Conservation (phyloP, 2,329 filamentous ascomycete genomes). For the Escovopsis sp. region DNA sequence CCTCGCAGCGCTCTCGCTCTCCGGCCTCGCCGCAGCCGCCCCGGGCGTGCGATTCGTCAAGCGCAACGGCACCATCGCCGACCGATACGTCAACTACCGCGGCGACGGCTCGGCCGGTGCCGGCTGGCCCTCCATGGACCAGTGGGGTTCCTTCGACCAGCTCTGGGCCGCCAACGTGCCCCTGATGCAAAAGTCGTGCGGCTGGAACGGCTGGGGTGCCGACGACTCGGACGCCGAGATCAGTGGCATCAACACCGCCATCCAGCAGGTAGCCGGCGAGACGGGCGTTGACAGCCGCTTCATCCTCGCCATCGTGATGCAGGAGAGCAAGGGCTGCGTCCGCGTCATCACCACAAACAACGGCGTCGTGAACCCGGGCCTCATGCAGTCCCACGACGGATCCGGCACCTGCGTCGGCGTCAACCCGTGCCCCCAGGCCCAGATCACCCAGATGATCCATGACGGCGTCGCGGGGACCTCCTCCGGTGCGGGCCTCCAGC, state of each 20-base stretch:
- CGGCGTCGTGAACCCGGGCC: slow-evolving; percentile 27
- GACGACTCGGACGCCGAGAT: slow-evolving; percentile 21
- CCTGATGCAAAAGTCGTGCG: slow-evolving; percentile 7
- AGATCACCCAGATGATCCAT: slow-evolving; percentile 18
- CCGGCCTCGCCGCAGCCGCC: slow-evolving; percentile 2
- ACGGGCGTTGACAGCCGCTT: slow-evolving; percentile 24
- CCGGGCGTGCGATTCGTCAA: background rate
- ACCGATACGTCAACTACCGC: slow-evolving; percentile 7
- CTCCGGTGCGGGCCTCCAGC: slow-evolving; percentile 24
- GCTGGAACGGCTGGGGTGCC: slow-evolving; percentile 8
- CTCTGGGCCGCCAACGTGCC: slow-evolving; percentile 9
- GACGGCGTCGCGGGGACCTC: slow-evolving; percentile 29
- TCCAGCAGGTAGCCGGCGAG: slow-evolving; percentile 17
- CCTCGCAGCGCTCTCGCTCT: slow-evolving; percentile 2
- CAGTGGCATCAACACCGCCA: slow-evolving; percentile 10
- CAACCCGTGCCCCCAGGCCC: slow-evolving; percentile 14
- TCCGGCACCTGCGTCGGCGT: slow-evolving; percentile 22
- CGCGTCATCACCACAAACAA: slow-evolving; percentile 26
- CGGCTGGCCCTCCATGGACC: slow-evolving; percentile 10
- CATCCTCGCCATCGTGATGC: slow-evolving; percentile 29
- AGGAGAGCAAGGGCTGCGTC: slow-evolving; percentile 31
- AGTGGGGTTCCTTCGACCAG: slow-evolving; percentile 9
- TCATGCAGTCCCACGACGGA: slow-evolving; percentile 26
- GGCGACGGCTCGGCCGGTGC: slow-evolving; percentile 10
- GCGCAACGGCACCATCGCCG: slow-evolving; percentile 2